phyloP scores from a whole-genome alignment of 345 rosid genomes.

The Gossypium ekmanianum region DNA sequence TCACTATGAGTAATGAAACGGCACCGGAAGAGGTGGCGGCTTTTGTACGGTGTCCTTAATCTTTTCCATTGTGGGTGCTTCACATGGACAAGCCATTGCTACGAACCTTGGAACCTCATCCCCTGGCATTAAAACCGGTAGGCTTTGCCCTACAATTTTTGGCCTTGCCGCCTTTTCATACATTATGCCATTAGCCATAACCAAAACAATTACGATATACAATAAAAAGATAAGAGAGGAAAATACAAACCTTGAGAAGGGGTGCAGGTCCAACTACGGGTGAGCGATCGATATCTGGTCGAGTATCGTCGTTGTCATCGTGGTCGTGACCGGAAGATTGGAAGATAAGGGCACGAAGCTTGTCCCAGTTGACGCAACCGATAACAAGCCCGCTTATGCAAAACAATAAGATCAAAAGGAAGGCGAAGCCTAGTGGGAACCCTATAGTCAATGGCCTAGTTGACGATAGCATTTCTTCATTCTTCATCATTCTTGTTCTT shows the following conservation, averaged over 20 bases:
- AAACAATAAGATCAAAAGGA: conserved; percentile 27
- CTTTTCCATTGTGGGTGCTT: conserved; percentile 15
- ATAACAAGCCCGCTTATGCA: conserved; percentile 26
- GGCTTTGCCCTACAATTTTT: conserved; percentile 14
- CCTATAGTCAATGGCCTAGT: conserved; percentile 25
- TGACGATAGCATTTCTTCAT: conserved; percentile 1
- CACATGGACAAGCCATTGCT: conserved; percentile 36
- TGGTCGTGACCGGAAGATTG: conserved; percentile 7
- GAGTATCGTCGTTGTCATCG: background rate
- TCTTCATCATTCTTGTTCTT: background rate
- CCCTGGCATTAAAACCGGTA: conserved; percentile 47
- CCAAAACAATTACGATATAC: background rate
- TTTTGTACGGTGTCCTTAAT: conserved; percentile 14
- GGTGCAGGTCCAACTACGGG: conserved; percentile 1
- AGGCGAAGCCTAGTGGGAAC: conserved; percentile 39
- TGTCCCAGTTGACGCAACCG: conserved; percentile 37
- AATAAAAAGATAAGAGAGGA: background rate
- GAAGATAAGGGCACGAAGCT: conserved; percentile 18
- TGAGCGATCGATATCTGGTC: background rate
- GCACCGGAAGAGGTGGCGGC: background rate
- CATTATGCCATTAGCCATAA: background rate
- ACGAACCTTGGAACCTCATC: conserved; percentile 45
- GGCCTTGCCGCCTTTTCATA: conserved; percentile 9
- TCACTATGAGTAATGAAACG: background rate
- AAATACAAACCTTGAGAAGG: background rate